Evolutionary conservation across 441 rosid genomes (phyloP), one percentile per base, ranked within the genome.

Genomic region (Pelargonium hybrid): DNA sequence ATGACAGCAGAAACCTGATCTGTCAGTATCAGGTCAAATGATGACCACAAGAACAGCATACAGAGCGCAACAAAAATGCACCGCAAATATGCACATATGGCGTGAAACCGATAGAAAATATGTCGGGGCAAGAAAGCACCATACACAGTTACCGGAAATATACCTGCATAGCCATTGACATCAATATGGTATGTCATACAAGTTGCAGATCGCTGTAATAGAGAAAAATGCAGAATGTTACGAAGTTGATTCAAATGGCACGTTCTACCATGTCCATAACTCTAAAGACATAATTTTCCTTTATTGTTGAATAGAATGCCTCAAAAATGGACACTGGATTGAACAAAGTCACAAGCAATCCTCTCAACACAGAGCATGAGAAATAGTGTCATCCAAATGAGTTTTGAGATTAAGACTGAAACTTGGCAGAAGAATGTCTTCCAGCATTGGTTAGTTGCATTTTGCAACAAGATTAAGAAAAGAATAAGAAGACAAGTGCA

Each of bases 121-220:
- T 91, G 93, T 3, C 92, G 84, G 39, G 98, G 96, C 37, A 93
- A 77, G 82, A 90, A 91, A 66, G 90, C 84, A 21, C 98, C 97
- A 66, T 90, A 91, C 14, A 90, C 92, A 11, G 87, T 86, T 20
- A 91, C 87, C 0, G 87, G 87, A 79, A 93, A 93, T 75, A 83
- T 76, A 56, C 96, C 97, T 91, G 85, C 59, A 77, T 21, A 63
- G 20, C 47, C 25, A 68, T 37, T 20, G 21, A 66, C n/a, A 45
- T 47, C 26, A 70, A 50, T 17, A 68, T 31, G 56, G 68, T 26
- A 66, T 8, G 41, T 48, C 57, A 61, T 20, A 14, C n/a, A 29
- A 37, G 56, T 66, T 70, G 71, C 26, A 18, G 18, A 56, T 66
- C 29, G 59, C 23, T 15, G 20, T 52, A 18, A 62, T 34, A 48